Evolutionary conservation across 2,329 filamentous ascomycete genomes (phyloP).

Genomic region (Xylariaceae sp.): DNA sequence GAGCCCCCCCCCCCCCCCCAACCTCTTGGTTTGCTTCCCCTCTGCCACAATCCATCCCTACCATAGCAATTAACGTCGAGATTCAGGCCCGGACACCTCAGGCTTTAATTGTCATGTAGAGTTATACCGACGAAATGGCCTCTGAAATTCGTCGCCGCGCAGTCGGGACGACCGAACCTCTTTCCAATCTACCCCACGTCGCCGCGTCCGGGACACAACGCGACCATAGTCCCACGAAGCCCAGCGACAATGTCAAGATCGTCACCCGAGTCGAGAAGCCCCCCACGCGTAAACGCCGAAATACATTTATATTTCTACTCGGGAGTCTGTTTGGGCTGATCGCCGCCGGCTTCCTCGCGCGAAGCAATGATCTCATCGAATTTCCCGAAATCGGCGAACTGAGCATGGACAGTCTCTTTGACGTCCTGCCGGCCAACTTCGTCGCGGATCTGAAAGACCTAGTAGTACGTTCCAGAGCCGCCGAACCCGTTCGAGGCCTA

Average conservation of each 20-base stretch:
- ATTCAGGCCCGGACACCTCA: background rate
- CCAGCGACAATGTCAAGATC: slow-evolving; percentile 38
- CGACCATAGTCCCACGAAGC: slow-evolving; percentile 34
- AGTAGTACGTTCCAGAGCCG: slow-evolving; percentile 51
- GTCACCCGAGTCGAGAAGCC: slow-evolving; percentile 40
- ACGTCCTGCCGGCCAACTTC: slow-evolving; percentile 80
- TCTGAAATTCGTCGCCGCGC: slow-evolving; percentile 30
- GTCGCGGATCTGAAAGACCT: slow-evolving; percentile 81
- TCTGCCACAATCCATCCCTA: background rate
- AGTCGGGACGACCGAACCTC: slow-evolving; percentile 24
- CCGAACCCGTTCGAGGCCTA: background rate
- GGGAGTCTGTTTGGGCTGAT: slow-evolving; percentile 87
- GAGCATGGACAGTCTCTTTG: slow-evolving; percentile 79
- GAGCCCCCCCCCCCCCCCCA: background rate
- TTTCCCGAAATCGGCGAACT: slow-evolving; percentile 64
- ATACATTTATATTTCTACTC: slow-evolving; percentile 76
- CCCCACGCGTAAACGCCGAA: slow-evolving; percentile 61
- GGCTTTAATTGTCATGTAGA: slow-evolving; percentile 25
- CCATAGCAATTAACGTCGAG: background rate
- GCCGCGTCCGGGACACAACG: slow-evolving; percentile 22
- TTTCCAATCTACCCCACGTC: slow-evolving; percentile 28
- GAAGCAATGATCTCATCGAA: slow-evolving; percentile 82
- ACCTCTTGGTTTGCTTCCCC: background rate
- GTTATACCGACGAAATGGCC: slow-evolving; percentile 23
- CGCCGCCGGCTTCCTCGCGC: slow-evolving; percentile 84